Percentiles rank a stretch among this genome's conserved stretches.
These are phyloP conservation scores for Eimeria praecox DNA, from an alignment of 169 alveolate species.

Conservation along the genomic window DNA sequence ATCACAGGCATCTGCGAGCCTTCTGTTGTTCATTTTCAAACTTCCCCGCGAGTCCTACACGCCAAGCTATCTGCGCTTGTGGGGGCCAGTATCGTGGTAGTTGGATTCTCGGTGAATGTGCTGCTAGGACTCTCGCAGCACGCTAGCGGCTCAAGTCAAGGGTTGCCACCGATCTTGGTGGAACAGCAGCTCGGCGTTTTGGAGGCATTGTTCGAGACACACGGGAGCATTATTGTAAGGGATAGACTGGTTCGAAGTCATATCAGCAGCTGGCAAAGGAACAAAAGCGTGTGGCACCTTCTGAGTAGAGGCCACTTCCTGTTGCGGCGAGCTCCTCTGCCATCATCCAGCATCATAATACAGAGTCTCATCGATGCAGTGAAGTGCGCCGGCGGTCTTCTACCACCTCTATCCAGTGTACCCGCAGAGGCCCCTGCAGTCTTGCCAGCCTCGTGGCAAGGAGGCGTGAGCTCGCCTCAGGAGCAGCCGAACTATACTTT, in stretches of 20 bases:
- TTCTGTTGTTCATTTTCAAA: not conserved
- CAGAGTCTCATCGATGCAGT: slow-evolving; percentile 7
- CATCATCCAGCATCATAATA: not conserved
- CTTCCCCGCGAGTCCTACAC: not conserved
- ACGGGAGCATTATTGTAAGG: not conserved
- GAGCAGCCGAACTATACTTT: not conserved
- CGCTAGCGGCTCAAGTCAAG: not conserved
- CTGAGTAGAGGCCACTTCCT: not conserved
- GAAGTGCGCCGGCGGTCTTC: not conserved
- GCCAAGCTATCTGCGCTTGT: not conserved
- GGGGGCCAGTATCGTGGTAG: not conserved
- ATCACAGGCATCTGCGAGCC: not conserved
- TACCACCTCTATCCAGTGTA: not conserved
- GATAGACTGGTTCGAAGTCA: not conserved
- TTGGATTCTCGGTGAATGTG: not conserved
- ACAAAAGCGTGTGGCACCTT: not conserved
- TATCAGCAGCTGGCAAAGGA: not conserved
- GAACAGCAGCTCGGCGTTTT: not conserved
- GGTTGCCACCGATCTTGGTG: not conserved
- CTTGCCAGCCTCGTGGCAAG: not conserved
- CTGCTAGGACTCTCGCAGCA: not conserved
- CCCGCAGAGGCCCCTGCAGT: not conserved
- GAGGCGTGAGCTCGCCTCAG: not conserved
- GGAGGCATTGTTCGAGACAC: not conserved
- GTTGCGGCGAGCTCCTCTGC: not conserved